A percentile compares a stretch with the other conserved stretches of the same genome.
Evolutionary conservation across 208 protist species (phyloP).

Genomic region (Zelonia costaricensis): DNA sequence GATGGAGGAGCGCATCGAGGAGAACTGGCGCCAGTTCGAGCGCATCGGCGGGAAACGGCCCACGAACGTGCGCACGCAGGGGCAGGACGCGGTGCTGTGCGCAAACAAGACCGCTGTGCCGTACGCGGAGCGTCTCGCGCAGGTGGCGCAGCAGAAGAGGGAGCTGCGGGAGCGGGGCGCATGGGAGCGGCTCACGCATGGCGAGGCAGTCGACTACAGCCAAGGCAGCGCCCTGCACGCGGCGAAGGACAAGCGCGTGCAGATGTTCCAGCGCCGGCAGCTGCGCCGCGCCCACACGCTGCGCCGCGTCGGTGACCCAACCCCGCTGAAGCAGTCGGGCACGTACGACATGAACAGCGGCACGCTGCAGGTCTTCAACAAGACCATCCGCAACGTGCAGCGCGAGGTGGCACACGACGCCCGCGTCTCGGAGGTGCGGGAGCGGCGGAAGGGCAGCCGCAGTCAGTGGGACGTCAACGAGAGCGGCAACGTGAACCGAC

Average conservation of each 20-base stretch:
- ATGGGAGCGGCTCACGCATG: constrained; percentile 75
- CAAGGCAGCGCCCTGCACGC: constrained; percentile 74
- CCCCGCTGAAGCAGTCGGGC: constrained; percentile 82
- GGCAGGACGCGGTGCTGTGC: constrained; percentile 43
- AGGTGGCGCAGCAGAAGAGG: constrained; percentile 64
- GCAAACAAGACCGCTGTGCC: constrained; percentile 49
- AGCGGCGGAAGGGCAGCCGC: constrained; percentile 47
- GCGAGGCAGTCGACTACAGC: constrained; percentile 78
- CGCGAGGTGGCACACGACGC: constrained; percentile 74
- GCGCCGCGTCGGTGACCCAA: constrained; percentile 78
- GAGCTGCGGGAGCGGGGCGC: constrained; percentile 46
- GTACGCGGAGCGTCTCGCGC: constrained; percentile 66
- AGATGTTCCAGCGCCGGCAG: constrained; percentile 68
- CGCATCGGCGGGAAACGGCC: constrained; percentile 78
- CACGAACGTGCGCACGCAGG: constrained; percentile 21
- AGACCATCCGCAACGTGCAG: constrained; percentile 81
- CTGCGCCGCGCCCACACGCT: constrained; percentile 75
- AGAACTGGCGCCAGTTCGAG: constrained; percentile 82
- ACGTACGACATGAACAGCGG: constrained; percentile 65
- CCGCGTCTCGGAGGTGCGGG: constrained; percentile 51
- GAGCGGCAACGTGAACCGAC: constrained; percentile 69
- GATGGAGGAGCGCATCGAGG: constrained; percentile 90
- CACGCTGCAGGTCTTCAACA: constrained; percentile 79
- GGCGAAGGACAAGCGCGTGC: constrained; percentile 73
- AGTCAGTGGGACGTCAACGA: constrained; percentile 64